Evolutionary conservation across 345 rosid species (phyloP).

Genomic region (Hibiscus mutabilis): DNA sequence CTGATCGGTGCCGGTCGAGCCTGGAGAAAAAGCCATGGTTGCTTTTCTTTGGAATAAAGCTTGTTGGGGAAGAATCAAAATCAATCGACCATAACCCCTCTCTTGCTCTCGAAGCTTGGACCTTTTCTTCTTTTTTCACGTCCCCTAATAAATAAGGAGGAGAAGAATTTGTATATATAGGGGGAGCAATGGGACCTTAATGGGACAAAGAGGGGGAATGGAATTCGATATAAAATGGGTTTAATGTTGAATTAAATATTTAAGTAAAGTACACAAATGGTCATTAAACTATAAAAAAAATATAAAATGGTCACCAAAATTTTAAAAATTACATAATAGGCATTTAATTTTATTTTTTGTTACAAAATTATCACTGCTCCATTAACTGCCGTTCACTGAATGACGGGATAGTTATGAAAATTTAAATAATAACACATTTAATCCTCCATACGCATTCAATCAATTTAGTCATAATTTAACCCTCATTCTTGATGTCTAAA

Average conservation of each 20-base stretch:
- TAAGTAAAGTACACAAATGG: no score
- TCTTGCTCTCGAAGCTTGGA: slow-evolving; percentile 16
- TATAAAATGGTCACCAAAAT: no score
- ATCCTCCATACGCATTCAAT: no score
- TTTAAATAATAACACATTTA: no score
- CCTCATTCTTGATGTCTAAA: no score
- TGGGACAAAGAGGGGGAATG: slow-evolving; percentile 1
- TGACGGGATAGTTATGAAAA: no score
- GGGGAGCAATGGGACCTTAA: slow-evolving; percentile 23
- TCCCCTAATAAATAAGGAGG: slow-evolving; percentile 10
- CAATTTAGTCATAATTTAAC: no score
- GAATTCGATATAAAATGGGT: slow-evolving; percentile 9
- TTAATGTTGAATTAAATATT: background rate
- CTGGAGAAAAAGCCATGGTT: slow-evolving; percentile 41
- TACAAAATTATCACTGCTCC: no score
- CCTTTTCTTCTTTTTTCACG: slow-evolving; percentile 19
- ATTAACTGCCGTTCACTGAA: no score
- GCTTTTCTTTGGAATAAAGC: slow-evolving; percentile 3
- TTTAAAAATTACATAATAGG: no score
- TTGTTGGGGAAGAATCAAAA: slow-evolving; percentile 21
- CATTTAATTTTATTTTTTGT: no score
- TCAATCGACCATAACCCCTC: slow-evolving; percentile 18
- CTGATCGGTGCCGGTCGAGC: slow-evolving; percentile 24
- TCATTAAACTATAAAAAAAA: no score
- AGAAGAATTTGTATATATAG: slow-evolving; percentile 18